Conservation (phyloP, 179 eudicot genomes). For the Nepenthes alata region DNA sequence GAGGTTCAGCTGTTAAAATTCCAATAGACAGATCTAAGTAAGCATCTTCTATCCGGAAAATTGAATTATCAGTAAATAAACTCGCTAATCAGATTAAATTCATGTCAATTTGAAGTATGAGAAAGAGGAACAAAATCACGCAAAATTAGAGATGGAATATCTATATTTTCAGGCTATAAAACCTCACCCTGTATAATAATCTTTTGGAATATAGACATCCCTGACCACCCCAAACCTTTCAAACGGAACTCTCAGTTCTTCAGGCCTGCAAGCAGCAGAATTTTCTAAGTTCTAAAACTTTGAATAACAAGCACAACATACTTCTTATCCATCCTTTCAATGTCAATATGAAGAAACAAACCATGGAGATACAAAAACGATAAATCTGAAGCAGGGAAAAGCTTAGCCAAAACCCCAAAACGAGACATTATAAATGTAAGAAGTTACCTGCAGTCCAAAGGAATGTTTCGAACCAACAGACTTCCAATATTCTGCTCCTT, state of each 20-base stretch:
- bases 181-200: conserved; percentile 54
- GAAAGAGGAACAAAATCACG: too few species aligned
- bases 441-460: conserved; percentile 48
- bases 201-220: conserved; percentile 57
- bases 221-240: conserved; percentile 54
- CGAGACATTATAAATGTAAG: not conserved
- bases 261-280: conserved; percentile 28
- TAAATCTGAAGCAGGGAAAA: not conserved
- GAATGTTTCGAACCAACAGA: conserved; percentile 62
- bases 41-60: too few species aligned
- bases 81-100: too few species aligned
- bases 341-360: not conserved
- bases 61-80: too few species aligned
- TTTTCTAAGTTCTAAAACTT: not conserved
- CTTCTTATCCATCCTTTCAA: not conserved
- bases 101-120: too few species aligned
- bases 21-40: too few species aligned
- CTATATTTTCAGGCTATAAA: not conserved
- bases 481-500: conserved; percentile 55
- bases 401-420: not conserved
- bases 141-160: too few species aligned
- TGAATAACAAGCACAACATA: not conserved
- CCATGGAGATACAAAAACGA: not conserved
- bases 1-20: too few species aligned
- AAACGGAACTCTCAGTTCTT: conserved; percentile 56